Percentiles rank a stretch among this genome's conserved stretches.
Evolutionary conservation across 1,284 basidiomycete species (phyloP).

Genomic region (Chondrostereum purpureum): DNA sequence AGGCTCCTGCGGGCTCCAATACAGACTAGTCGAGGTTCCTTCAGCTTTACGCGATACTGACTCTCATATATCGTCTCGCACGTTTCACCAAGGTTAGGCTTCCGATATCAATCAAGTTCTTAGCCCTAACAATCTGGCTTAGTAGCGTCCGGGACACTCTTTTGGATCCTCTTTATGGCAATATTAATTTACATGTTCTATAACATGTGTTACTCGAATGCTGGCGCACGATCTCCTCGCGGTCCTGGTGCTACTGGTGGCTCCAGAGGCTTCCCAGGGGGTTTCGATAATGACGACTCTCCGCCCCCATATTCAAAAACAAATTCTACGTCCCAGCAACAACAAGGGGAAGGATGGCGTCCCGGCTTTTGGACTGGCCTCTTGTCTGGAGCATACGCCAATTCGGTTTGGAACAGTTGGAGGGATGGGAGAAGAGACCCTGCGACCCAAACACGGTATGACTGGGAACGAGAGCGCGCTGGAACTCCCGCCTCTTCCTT

Average conservation of each 20-base stretch:
- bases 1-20: constrained; percentile 80
- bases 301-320: constrained; percentile 77
- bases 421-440: constrained; percentile 18
- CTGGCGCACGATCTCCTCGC: constrained; percentile 21
- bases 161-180: no score
- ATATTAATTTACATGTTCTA: no score
- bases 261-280: constrained; percentile 54
- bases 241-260: constrained; percentile 20
- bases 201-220: no score
- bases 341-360: constrained; percentile 33
- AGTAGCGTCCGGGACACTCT: no score
- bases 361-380: constrained; percentile 83
- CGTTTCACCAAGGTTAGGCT: no score
- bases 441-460: constrained; percentile 29
- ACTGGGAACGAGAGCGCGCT: constrained; percentile 48
- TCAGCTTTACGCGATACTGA: constrained; percentile 35
- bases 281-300: constrained; percentile 38
- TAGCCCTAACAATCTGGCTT: no score
- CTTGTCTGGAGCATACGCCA: constrained; percentile 59
- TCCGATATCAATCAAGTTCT: no score
- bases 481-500: constrained; percentile 22
- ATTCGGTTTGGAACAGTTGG: constrained; percentile 44
- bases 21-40: constrained; percentile 66
- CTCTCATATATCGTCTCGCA: constrained; percentile 11
- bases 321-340: constrained; percentile 17